Evolutionary conservation across 2,329 filamentous ascomycete species (phyloP), one percentile per base, ranked within the genome.

Genomic region (Chaetomiaceae sp.): DNA sequence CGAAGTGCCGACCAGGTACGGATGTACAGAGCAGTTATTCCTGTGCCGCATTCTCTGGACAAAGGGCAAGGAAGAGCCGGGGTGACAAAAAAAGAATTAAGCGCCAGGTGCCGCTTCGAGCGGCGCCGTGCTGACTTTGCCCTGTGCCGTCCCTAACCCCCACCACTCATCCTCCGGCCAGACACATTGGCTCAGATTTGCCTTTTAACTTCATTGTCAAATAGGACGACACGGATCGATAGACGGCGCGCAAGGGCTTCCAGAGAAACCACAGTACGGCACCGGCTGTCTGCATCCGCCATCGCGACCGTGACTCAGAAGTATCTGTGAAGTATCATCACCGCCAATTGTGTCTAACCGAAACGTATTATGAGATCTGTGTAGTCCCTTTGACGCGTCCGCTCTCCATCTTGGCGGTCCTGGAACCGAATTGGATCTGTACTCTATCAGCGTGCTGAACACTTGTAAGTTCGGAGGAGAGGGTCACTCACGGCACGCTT

Each of bases 351-450:
- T 44, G 40, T 44, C 37, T 7, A 25, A 14, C 10, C 6, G 30
- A 16, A n/a, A 39, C 37, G 20, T 25, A 14, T 47, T 54, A 33
- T 19, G 71, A 69, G 54, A 85, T 73, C 6, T 79, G 60, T 41
- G 82, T 78, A 3, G 87, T 89, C 0, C 87, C 87, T 61, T 86
- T 89, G 12, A 78, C 78, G 61, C 74, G 81, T 4, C 81, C 78
- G 50, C 72, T 79, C 63, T 89, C 84, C 83, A 92, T 91, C 71
- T 91, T 93, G 13, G 88, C 88, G 3, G 87, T 91, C 58, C 87
- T 75, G 3, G 88, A 82, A 13, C 88, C 88, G 63, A 93, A 93
- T 68, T 93, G 88, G 51, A 91, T 90, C 82, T 85, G 56, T 49
- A 5, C 33, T 57, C 55, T 31, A 53, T 51, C 20, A 56, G 37